Evolutionary conservation across 202 grass and related monocot species (phyloP).

Genomic region (Saccharum hybrid): DNA sequence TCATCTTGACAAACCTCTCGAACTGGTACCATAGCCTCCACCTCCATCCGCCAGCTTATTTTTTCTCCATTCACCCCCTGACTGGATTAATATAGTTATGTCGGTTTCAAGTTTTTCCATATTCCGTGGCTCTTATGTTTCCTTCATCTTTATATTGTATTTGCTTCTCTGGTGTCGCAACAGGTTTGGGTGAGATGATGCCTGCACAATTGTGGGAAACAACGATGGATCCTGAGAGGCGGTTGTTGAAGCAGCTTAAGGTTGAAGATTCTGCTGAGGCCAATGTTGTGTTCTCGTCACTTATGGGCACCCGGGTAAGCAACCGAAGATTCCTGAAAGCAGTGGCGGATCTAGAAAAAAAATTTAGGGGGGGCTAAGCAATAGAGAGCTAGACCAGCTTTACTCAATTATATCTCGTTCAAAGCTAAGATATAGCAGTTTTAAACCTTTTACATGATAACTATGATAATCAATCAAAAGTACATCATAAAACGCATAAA

Average conservation of each 20-base stretch:
- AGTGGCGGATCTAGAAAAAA: too few species aligned
- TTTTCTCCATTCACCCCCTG: neutral
- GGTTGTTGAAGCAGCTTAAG: constrained; percentile 86
- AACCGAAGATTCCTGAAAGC: neutral
- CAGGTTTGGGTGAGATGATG: constrained; percentile 99
- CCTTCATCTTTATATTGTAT: constrained; percentile 25
- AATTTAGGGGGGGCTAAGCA: too few species aligned
- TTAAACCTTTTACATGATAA: too few species aligned
- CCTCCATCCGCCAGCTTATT: neutral
- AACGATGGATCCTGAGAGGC: constrained; percentile 89
- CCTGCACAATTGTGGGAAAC: constrained; percentile 94
- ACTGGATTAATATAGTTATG: neutral
- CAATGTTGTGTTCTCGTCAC: constrained; percentile 87
- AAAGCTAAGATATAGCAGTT: too few species aligned
- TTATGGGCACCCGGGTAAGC: constrained; percentile 88
- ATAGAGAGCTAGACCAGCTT: too few species aligned
- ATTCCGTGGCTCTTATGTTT: neutral
- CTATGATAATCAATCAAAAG: too few species aligned
- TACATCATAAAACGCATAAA: too few species aligned
- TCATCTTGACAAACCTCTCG: neutral
- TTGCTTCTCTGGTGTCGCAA: constrained; percentile 35
- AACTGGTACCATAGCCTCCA: neutral
- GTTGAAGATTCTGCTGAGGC: constrained; percentile 90
- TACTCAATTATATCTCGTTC: too few species aligned
- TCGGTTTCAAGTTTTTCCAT: neutral